Evolutionary conservation across 139 green algal genomes (phyloP).

Genomic region (Chlamydomonas applanata): DNA sequence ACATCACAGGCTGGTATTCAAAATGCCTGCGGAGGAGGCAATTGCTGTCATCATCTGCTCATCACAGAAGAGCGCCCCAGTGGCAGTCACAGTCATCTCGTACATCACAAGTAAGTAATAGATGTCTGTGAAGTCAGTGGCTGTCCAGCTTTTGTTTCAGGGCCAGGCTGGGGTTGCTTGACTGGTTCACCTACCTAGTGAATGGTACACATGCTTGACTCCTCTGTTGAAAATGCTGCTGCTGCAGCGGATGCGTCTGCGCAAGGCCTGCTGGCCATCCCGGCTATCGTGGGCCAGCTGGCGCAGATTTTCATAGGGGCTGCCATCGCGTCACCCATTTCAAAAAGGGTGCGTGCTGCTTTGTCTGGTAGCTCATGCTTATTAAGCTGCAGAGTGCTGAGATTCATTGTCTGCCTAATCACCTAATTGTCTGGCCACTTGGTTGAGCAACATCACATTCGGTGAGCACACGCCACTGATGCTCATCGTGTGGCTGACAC

Average conservation of each 20-base stretch:
- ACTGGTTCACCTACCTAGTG: too few relatives aligned
- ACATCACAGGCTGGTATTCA: constrained; percentile 11
- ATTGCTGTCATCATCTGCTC: constrained; percentile 27
- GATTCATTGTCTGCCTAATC: too few relatives aligned
- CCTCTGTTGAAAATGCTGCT: not conserved
- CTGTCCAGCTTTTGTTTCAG: too few relatives aligned
- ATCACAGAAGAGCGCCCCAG: constrained; percentile 35
- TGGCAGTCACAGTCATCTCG: constrained; percentile 40
- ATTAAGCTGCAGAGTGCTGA: too few relatives aligned
- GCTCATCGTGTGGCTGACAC: too few relatives aligned
- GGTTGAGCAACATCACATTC: too few relatives aligned
- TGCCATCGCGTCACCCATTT: constrained; percentile 19
- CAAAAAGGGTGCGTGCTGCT: not conserved
- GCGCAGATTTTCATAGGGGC: constrained; percentile 49
- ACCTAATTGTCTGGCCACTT: too few relatives aligned
- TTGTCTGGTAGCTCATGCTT: too few relatives aligned
- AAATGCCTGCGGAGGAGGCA: constrained; percentile 16
- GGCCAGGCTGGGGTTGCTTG: too few relatives aligned
- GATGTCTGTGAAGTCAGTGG: not conserved
- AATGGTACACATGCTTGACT: too few relatives aligned
- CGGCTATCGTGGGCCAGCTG: constrained; percentile 63
- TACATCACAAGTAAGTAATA: constrained; percentile 18
- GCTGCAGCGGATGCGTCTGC: constrained; percentile 23
- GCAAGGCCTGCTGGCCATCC: constrained; percentile 54
- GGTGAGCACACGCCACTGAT: too few relatives aligned